Evolutionary conservation across 169 alveolate genomes (phyloP), one percentile per base, ranked within the genome.

Genomic region (Eimeria necatrix): DNA sequence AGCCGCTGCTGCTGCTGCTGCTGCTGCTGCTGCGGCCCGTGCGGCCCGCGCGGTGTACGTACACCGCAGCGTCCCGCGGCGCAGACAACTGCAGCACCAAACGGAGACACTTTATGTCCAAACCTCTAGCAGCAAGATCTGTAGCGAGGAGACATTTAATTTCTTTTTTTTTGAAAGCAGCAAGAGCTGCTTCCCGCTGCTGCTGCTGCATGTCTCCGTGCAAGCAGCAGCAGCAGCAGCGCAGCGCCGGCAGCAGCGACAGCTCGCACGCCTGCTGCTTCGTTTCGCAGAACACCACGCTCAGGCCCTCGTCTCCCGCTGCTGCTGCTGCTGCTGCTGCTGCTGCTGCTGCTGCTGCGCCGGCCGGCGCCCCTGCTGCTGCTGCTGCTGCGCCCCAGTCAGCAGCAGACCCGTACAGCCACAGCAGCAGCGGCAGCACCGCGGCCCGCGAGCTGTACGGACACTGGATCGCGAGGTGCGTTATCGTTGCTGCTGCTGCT

Each of bases 141-240:
- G 99, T 98, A 0, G 99, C 99, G 7, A 98, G 98, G 64, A 98
- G 96, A 41, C 98, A 98, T 61, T 97, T 97, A 83, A 97, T 97
- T 94, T 97, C 96, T 16, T 98, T 98, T 81, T 96, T 97, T 51
- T 81, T 92, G 90, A 92, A 92, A 16, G 98, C 98, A 76, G 96
- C 93, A 56, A 98, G 95, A 22, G 98, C 97, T n/a, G 97, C 97
- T 81, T 98, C 99, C 94, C 99, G 97, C 95, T 97, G 98, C 52
- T 97, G 96, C 96, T 98, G 98, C 70, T 97, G 98, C 48, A 98
- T 97, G 96, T 98, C 99, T 6, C 99, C 99, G 95, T 98, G 99
- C 74, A 98, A 94, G 1, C 97, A 98, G 90, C 97, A 98, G 22
- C 97, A 96, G 26, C 14, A 4, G 94, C 96, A 97, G 78, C 97